Percentiles rank a stretch among this genome's conserved stretches.
These are phyloP conservation scores for Phytophthora tubulina DNA, from an alignment of 352 stramenopile species.

Conservation along the genomic window DNA sequence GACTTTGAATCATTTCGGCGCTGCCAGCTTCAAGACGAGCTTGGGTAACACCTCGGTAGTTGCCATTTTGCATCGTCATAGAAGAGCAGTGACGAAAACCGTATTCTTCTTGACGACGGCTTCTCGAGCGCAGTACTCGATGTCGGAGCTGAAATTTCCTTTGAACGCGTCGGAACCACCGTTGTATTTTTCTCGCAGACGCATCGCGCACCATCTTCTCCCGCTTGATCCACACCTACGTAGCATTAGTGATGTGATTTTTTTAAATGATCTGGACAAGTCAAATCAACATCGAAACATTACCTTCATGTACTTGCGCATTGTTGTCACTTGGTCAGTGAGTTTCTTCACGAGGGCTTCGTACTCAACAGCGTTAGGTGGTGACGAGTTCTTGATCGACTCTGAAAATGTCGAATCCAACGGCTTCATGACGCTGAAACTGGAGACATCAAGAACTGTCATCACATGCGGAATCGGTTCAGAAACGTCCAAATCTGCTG, in stretches of 20 bases:
- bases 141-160: constrained; percentile 15
- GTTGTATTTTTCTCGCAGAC: constrained; percentile 60
- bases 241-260: not conserved
- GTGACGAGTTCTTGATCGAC: constrained; percentile 3
- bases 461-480: constrained; percentile 4
- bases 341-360: constrained; percentile 40
- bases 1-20: constrained; percentile 36
- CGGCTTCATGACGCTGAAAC: constrained; percentile 23
- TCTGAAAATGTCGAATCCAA: constrained; percentile 4
- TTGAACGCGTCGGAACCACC: constrained; percentile 35
- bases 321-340: constrained; percentile 56
- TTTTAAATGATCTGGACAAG: not conserved
- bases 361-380: constrained; percentile 13
- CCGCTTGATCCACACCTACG: constrained; percentile 71
- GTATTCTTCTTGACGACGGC: constrained; percentile 30
- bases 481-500: constrained; percentile 17
- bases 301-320: constrained; percentile 85
- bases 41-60: constrained; percentile 6
- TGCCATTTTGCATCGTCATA: constrained; percentile 2
- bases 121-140: constrained; percentile 19
- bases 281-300: not conserved
- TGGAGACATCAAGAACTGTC: constrained; percentile 17
- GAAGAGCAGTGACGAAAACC: constrained; percentile 41
- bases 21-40: constrained; percentile 12
- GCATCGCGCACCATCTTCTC: constrained; percentile 66